Conservation (phyloP, 2,329 filamentous ascomycete genomes). For the Diaporthe ampelina region DNA sequence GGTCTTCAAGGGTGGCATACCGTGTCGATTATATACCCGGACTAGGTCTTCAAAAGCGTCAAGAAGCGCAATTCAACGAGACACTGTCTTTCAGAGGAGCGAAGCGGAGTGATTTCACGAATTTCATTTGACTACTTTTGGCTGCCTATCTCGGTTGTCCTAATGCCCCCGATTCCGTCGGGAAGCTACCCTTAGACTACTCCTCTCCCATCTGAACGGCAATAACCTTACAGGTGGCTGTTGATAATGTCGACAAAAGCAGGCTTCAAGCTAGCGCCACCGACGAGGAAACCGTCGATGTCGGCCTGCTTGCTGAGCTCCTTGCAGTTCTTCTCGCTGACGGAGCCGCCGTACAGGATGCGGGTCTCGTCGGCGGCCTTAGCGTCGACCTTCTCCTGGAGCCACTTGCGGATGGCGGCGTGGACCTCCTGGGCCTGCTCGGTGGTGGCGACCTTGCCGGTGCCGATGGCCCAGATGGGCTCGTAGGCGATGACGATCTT, state of each 20-base stretch:
- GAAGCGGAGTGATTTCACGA: conserved; percentile 5
- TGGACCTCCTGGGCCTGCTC: conserved; percentile 95
- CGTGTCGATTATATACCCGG: conserved; percentile 30
- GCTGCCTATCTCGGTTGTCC: conserved; percentile 23
- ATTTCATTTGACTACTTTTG: conserved; percentile 25
- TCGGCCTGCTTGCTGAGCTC: conserved; percentile 93
- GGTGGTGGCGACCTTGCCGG: conserved; percentile 91
- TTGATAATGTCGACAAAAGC: conserved; percentile 79
- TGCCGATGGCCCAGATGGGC: conserved; percentile 97
- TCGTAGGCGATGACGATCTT: conserved; percentile 98
- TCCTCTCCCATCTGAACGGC: not conserved
- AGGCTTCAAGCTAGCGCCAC: conserved; percentile 96
- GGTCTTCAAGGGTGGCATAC: not conserved
- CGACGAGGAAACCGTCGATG: conserved; percentile 98
- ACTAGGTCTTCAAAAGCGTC: conserved; percentile 23
- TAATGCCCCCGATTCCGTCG: not conserved
- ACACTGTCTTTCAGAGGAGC: not conserved
- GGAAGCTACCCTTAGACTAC: not conserved
- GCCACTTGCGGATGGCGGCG: conserved; percentile 90
- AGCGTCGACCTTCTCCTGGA: conserved; percentile 82
- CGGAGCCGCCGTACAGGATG: conserved; percentile 96
- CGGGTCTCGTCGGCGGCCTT: conserved; percentile 87
- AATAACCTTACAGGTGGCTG: conserved; percentile 54
- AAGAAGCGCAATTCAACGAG: not conserved
- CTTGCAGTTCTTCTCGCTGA: conserved; percentile 97